Evolutionary conservation across 208 protist genomes (phyloP).

Genomic region (Crithidia mellificae): DNA sequence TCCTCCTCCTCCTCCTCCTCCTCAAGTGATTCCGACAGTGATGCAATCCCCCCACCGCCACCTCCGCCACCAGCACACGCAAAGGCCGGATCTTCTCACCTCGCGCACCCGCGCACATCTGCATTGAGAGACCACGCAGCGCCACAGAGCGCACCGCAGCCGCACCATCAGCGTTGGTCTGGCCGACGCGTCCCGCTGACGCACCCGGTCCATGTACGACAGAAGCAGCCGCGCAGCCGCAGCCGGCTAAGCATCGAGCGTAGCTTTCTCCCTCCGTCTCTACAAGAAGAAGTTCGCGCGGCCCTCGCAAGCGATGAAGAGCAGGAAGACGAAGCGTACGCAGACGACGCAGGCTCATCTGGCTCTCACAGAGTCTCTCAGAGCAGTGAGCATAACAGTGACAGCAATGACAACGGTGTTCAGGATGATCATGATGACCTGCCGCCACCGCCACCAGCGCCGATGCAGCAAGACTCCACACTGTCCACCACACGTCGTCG

Average conservation of each 20-base stretch:
- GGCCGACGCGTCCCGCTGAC: conserved; percentile 18
- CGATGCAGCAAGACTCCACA: neutral
- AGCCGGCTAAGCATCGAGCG: conserved; percentile 16
- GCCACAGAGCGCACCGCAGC: neutral
- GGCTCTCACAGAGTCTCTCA: neutral
- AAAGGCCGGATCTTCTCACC: too few species aligned
- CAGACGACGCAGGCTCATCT: too few species aligned
- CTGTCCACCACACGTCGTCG: neutral
- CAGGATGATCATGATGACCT: too few species aligned
- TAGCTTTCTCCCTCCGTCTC: conserved; percentile 20
- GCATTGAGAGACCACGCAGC: too few species aligned
- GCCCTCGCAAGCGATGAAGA: conserved; percentile 18
- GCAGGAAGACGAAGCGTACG: neutral
- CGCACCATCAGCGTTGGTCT: neutral
- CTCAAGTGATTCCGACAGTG: conserved; percentile 4
- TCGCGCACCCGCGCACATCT: too few species aligned
- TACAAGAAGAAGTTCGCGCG: conserved; percentile 20
- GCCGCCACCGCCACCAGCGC: neutral
- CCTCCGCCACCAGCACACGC: conserved; percentile 3
- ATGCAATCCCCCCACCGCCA: too few species aligned
- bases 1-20: neutral
- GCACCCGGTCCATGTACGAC: too few species aligned
- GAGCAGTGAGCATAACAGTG: neutral
- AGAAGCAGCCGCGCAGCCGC: conserved; percentile 5
- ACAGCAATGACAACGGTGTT: neutral